Percentiles rank a stretch among this genome's conserved stretches.
These are phyloP conservation scores for Scheffersomyces illinoinensis DNA, from an alignment of 1,139 yeast genomes.

Conservation along the genomic window DNA sequence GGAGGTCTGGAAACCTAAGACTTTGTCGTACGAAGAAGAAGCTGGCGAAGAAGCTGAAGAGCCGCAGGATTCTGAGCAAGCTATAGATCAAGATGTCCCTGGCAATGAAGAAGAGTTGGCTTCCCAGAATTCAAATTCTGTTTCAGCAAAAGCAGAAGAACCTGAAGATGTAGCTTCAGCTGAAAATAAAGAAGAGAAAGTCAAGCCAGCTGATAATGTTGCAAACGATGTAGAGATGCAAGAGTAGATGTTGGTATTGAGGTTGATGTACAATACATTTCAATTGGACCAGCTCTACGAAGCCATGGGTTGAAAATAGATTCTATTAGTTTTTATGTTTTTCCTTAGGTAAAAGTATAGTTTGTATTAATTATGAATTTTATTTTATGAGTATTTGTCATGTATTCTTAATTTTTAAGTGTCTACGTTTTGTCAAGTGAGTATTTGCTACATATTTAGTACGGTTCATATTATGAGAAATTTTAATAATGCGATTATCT, in stretches of 20 bases:
- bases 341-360: not conserved
- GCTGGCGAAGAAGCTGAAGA: conserved; percentile 24
- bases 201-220: not conserved
- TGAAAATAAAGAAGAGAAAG: not conserved
- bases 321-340: not conserved
- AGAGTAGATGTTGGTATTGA: not conserved
- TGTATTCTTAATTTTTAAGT: not conserved
- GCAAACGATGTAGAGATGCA: not conserved
- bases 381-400: not conserved
- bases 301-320: not conserved
- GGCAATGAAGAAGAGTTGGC: not conserved
- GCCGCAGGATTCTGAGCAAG: conserved; percentile 9
- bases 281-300: not conserved
- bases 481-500: too few relatives aligned
- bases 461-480: too few relatives aligned
- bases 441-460: too few relatives aligned
- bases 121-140: not conserved
- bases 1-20: conserved; percentile 57
- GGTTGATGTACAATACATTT: not conserved
- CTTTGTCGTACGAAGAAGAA: conserved; percentile 35
- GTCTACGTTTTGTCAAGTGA: too few relatives aligned
- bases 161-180: not conserved
- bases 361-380: not conserved
- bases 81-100: not conserved
- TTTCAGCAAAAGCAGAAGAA: not conserved